These are phyloP conservation scores for Flaveria floridana DNA, from an alignment of 140 eudicot genomes.

Conservation along the genomic window DNA sequence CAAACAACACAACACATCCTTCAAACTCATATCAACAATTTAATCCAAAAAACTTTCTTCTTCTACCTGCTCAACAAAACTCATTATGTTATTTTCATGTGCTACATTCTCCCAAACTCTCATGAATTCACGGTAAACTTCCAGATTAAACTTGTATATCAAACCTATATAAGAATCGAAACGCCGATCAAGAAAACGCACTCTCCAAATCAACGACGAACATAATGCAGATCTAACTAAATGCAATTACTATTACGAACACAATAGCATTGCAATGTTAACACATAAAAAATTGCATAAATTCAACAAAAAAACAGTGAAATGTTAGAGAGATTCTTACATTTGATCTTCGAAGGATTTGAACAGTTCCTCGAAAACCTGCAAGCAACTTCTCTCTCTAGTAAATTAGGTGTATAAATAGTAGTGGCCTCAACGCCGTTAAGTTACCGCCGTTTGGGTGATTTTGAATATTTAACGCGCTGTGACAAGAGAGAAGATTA, in stretches of 20 bases:
- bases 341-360: constrained; percentile 31
- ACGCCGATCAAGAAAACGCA: background rate
- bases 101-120: constrained; percentile 13
- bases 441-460: constrained; percentile 24
- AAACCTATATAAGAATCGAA: background rate
- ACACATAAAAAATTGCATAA: background rate
- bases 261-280: background rate
- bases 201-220: background rate
- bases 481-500: constrained; percentile 10
- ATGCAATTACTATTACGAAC: constrained; percentile 1
- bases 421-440: constrained; percentile 37
- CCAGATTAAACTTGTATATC: constrained; percentile 7
- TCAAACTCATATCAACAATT: background rate
- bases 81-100: background rate
- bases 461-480: constrained; percentile 41
- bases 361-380: constrained; percentile 27
- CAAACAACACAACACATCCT: background rate
- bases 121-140: constrained; percentile 16
- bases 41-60: background rate
- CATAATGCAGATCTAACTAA: constrained; percentile 30
- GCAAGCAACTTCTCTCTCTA: constrained; percentile 28
- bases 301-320: background rate
- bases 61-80: background rate
- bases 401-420: constrained; percentile 21
- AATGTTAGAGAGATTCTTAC: constrained; percentile 37